Conservation (phyloP, 805 yeast species). For the Saccharomycopsis babjevae region DNA sequence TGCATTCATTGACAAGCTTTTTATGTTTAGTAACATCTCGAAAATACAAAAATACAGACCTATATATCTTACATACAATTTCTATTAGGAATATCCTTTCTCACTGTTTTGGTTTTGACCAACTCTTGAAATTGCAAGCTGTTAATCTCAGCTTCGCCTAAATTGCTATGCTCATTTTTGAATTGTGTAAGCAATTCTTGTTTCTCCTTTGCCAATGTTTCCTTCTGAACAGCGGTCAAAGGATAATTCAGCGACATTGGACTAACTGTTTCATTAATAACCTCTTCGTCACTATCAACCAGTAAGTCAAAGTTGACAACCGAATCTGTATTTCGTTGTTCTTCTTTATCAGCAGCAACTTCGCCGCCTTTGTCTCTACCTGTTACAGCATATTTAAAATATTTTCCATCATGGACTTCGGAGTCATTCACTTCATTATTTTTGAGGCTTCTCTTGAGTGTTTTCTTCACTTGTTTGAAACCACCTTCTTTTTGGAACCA, state of each 20-base stretch:
- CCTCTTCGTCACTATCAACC: conserved; percentile 13
- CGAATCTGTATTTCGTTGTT: background rate
- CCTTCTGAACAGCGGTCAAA: background rate
- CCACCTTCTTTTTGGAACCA: conserved; percentile 18
- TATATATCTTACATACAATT: conserved; percentile 2
- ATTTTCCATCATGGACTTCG: conserved; percentile 2
- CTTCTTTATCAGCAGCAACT: background rate
- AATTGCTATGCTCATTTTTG: background rate
- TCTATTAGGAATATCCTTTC: conserved; percentile 9
- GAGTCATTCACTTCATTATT: background rate
- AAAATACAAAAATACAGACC: background rate
- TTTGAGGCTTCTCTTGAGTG: conserved; percentile 6
- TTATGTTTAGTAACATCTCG: background rate
- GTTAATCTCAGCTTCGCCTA: background rate
- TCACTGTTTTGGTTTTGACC: conserved; percentile 8
- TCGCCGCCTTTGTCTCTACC: background rate
- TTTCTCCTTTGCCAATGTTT: background rate
- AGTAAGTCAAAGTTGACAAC: conserved; percentile 10
- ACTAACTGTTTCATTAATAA: conserved; percentile 6
- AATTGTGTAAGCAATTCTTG: background rate
- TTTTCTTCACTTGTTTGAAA: conserved; percentile 4
- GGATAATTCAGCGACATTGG: conserved; percentile 4
- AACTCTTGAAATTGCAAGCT: conserved; percentile 9
- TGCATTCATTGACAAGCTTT: background rate
- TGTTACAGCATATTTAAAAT: conserved; percentile 7